Conservation (phyloP, 148 eudicot genomes). For the Rhododendron kiyosumense region DNA sequence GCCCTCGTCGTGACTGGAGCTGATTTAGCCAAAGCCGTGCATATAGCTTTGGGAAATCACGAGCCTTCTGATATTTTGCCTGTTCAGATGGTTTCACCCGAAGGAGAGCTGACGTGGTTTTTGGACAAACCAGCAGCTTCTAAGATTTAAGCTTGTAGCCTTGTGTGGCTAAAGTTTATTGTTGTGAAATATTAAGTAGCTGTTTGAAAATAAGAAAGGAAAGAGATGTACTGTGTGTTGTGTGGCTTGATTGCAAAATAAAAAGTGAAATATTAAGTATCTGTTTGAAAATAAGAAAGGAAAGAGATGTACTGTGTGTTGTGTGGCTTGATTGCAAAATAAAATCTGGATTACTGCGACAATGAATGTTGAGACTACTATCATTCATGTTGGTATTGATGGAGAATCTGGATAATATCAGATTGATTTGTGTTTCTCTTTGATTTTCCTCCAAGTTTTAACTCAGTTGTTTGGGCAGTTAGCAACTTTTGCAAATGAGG, state of each 20-base stretch:
- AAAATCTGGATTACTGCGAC: not conserved
- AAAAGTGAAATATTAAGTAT: not conserved
- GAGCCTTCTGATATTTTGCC: conserved; percentile 28
- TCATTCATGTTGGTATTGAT: not conserved
- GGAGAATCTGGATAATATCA: not conserved
- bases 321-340: not conserved
- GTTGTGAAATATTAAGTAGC: not conserved
- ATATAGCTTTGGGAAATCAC: conserved; percentile 27
- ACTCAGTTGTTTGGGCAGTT: not conserved
- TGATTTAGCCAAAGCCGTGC: conserved; percentile 35
- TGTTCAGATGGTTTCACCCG: conserved; percentile 40
- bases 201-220: not conserved
- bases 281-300: not conserved
- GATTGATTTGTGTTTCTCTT: not conserved
- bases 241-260: not conserved
- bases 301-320: not conserved
- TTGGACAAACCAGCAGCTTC: conserved; percentile 52
- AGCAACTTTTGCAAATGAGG: not conserved
- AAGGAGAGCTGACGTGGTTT: conserved; percentile 44
- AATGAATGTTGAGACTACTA: not conserved
- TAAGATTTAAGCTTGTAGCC: conserved; percentile 1
- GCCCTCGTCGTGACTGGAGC: conserved; percentile 38
- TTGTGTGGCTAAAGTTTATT: not conserved
- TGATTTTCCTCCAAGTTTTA: not conserved
- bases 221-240: not conserved